Evolutionary conservation across 2,329 filamentous ascomycete species (phyloP), one percentile per base, ranked within the genome.

Genomic region (Myriangium duriaei): DNA sequence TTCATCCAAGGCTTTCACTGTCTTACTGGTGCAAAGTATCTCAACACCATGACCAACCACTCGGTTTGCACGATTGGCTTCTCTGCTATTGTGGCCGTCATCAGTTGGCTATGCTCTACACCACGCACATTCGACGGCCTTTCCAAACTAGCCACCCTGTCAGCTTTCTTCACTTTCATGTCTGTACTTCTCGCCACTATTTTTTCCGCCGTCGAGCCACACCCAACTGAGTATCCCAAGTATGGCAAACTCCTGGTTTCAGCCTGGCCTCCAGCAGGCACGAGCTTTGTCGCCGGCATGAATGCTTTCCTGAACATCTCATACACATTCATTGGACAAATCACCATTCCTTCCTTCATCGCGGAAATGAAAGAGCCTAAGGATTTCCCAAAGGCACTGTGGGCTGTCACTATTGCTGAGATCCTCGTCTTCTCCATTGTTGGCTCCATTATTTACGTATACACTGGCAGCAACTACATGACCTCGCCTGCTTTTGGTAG

Each of bases 261-360:
- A 0, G 75, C 75, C 0, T 55, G 87, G 13, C 81, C 86, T 0
- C 60, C 76, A 2, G 58, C 67, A 2, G 74, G 78, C 12, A 92
- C 84, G 0, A 81, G 80, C 0, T 94, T 92, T 49, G 82, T 93
- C 3, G 65, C 71, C 2, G 86, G 79, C 14, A 79, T 93, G 69
- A 85, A 77, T 37, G 87, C 87, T 0, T 94, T 94, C 60, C 70
- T 95, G 57, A 95, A 95, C 61, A 95, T 95, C 54, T 84, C 79
- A 61, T 95, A 94, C 57, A 94, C 87, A 0, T 94, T 95, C 55
- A 94, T 95, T 48, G 87, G 87, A 0, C 87, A 95, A 56, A 93
- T 94, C 51, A 94, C 87, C 0, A 69, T 95, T 11, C 87, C 87
- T 1, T 88, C 81, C 49, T 95, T 95, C 64, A 95, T 95, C 47